Evolutionary conservation across 2,329 filamentous ascomycete genomes (phyloP).

Genomic region (Fusarium redolens): DNA sequence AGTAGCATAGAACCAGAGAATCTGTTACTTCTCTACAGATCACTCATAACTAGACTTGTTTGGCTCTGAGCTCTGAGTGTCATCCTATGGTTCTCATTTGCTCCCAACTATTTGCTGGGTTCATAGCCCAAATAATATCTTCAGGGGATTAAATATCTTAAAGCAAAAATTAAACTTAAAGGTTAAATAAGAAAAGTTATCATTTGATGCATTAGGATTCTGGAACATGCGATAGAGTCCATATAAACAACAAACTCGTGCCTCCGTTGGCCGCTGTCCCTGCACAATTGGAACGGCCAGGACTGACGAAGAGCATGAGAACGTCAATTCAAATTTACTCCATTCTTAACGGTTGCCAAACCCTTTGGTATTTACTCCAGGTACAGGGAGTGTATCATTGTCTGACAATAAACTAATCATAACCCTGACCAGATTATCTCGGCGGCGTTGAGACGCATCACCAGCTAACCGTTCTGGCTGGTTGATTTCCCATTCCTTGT

Average conservation of each 20-base stretch:
- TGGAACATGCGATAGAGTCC: neutral
- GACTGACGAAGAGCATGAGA: neutral
- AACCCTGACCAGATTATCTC: neutral
- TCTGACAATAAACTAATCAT: neutral
- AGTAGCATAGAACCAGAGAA: neutral
- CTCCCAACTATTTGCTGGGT: neutral
- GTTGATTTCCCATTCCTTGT: neutral
- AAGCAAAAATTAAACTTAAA: fast-evolving
- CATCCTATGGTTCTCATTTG: neutral
- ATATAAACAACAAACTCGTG: neutral
- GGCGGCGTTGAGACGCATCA: neutral
- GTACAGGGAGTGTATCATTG: neutral
- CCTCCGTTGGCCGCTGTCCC: too few relatives aligned
- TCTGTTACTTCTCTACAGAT: neutral
- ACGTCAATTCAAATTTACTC: neutral
- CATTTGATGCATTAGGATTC: neutral
- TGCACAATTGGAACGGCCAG: neutral
- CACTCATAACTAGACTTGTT: neutral
- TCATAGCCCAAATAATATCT: neutral
- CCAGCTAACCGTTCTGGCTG: too few relatives aligned
- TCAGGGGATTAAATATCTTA: neutral
- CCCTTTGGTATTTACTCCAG: too few relatives aligned
- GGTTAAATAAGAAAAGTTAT: too few relatives aligned
- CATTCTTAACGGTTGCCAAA: neutral
- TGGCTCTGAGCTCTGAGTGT: neutral